Base-by-base conservation (phyloP, 441 rosid species). In the Gossypium schwendimanii region DNA sequence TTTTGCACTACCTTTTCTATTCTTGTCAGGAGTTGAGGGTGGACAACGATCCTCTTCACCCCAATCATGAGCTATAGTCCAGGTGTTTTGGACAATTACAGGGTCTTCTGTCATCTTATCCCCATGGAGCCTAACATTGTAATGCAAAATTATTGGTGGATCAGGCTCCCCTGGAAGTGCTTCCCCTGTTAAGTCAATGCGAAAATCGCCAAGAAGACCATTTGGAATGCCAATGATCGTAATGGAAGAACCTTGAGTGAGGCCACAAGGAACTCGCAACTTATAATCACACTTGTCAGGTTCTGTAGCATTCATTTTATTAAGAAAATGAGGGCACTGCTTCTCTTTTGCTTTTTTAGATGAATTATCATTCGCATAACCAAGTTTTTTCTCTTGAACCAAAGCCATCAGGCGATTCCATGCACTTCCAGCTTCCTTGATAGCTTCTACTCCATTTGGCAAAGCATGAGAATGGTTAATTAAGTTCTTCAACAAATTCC, bases 1-100 rank as follows among this genome's bases (percentile, higher is more conserved):
- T 45, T 57, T 63, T 26, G 39, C 45, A 9, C 47, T 78, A 91
- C 97, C 97, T 91, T 89, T 95, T 78, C 81, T 84, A 73, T 74
- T 87, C 73, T 88, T 85, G 76, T 89, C 95, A 41, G 98, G 85
- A 77, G 83, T 73, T 69, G 91, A 86, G 66, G 91, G 79, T 12
- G 99, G 99, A 78, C 99, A 95, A 0, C 99, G 98, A 77, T 91
- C 97, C 88, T 95, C 99, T 21, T 81, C 86, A 12, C 97, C 98
- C 99, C 99, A 95, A 73, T 91, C 98, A 82, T 81, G 97, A 82
- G 89, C 87, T 66, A 78, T 80, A 55, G 89, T 95, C 98, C 99
- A 95, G 39, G 96, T 93, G 78, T 93, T 95, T 79, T 91, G 98
- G 75, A 95, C 98, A 73, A 95, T 95, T 31, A 93, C 97, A 75